Base-by-base conservation (phyloP, 257 asterid genomes). In the Striga asiatica region DNA sequence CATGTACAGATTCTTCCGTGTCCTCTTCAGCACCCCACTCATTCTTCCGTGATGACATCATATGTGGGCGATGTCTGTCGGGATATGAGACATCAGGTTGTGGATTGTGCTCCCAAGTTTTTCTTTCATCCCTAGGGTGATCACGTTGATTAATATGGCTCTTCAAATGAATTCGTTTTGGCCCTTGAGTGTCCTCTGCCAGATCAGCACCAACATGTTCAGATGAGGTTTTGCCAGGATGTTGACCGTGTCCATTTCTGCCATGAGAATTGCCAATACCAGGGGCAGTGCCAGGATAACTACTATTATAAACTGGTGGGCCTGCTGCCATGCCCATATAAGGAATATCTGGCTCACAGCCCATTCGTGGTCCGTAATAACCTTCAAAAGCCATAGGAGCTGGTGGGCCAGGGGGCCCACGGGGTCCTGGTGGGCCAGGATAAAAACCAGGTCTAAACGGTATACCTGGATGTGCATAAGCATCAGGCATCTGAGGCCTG, bases 321-420 rank as follows among this genome's bases (percentile, higher is more conserved):
- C 79, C 78, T 25, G 74, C 61, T 22, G 71, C 68, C 76, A 64
- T 78, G 67, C 91, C 89, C 85, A 78, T 79, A 72, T 61, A 80
- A 20, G 94, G 81, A 47, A 78, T 71, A 46, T 88, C 97, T 42
- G 76, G 83, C 43, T 84, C 94, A 66, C 73, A 92, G 53, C 94
- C 95, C 88, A 81, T 81, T 53, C 93, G 89, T 19, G 85, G 94
- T 50, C 99, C 89, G 78, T 82, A 88, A 58, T 78, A 88, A 35
- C 95, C 83, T 32, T 92, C 99, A 66, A 72, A 82, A 56, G 79
- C 59, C 77, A 83, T 67, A 27, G 91, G 95, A 37, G 84, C 43
- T 7, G 5, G 43, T 37, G 91, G 95, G n/a, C n/a, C n/a, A n/a
- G n/a, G n/a, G 48, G 48, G 48, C 3, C 35, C 35, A 29, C n/a